Conservation (phyloP, 306 rosid genomes). For the Castanea mollissima region DNA sequence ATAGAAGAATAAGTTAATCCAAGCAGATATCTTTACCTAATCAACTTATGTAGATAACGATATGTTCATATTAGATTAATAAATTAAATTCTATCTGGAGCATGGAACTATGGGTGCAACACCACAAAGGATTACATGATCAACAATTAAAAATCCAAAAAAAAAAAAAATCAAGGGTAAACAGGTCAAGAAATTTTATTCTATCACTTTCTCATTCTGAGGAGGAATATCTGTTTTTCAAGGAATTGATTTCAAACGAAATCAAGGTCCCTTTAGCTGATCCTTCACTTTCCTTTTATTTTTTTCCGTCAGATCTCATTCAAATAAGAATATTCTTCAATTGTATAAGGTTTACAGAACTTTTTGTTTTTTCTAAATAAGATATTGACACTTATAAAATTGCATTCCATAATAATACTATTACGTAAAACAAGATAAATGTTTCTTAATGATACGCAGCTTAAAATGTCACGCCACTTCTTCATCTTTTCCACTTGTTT, state of each 20-base stretch:
- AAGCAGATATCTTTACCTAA: not conserved
- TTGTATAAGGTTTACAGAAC: too few species aligned
- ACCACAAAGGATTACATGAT: not conserved
- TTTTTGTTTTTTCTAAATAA: not conserved
- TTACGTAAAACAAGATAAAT: not conserved
- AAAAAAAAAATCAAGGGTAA: not conserved
- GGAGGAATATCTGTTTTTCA: not conserved
- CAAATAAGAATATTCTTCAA: not conserved
- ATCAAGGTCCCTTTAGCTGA: not conserved
- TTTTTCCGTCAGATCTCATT: not conserved
- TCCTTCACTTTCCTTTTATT: not conserved
- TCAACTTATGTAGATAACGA: not conserved
- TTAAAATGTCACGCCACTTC: not conserved
- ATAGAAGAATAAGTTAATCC: constrained; percentile 17
- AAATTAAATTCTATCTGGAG: not conserved
- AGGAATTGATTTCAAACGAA: not conserved
- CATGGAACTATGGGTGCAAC: not conserved
- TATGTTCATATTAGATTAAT: not conserved
- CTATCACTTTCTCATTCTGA: not conserved
- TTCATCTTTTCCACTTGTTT: not conserved
- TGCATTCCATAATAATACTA: not conserved
- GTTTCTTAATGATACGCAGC: not conserved
- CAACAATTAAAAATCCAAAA: not conserved
- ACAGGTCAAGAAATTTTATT: not conserved
- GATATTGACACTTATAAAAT: not conserved